Percentiles rank a stretch among this genome's conserved stretches.
Evolutionary conservation across 257 asterid species (phyloP).

Genomic region (Ajuga chamaepitys): DNA sequence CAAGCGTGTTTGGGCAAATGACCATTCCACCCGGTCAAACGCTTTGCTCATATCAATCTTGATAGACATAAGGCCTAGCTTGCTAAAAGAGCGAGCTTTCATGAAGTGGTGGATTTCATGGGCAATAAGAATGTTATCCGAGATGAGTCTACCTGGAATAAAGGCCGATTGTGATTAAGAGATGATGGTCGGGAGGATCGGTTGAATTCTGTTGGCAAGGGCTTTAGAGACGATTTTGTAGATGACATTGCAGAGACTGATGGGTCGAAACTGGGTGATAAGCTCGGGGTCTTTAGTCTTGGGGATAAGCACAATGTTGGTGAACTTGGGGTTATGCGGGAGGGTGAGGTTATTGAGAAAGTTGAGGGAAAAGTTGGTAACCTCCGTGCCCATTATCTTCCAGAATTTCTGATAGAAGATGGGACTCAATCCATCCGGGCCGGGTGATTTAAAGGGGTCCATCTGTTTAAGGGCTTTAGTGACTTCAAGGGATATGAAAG

Average conservation of each 20-base stretch:
- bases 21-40: not conserved
- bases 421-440: not conserved
- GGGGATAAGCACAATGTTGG: no score
- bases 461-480: not conserved
- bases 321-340: no score
- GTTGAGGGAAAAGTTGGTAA: no score
- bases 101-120: not conserved
- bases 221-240: not conserved
- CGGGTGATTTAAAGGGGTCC: no score
- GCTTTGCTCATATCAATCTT: not conserved
- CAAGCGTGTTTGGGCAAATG: not conserved
- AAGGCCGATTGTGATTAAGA: no score
- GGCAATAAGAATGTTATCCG: not conserved
- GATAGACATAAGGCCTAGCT: no score
- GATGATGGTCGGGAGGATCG: not conserved
- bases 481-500: no score
- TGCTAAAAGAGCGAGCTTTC: not conserved
- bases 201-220: not conserved
- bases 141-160: not conserved
- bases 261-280: no score
- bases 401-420: not conserved
- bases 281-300: no score
- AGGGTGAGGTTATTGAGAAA: no score
- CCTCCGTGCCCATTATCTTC: no score
- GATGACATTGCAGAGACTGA: no score